These are phyloP conservation scores for Gossypium trilobum DNA, from an alignment of 441 rosid genomes.

Conservation along the genomic window DNA sequence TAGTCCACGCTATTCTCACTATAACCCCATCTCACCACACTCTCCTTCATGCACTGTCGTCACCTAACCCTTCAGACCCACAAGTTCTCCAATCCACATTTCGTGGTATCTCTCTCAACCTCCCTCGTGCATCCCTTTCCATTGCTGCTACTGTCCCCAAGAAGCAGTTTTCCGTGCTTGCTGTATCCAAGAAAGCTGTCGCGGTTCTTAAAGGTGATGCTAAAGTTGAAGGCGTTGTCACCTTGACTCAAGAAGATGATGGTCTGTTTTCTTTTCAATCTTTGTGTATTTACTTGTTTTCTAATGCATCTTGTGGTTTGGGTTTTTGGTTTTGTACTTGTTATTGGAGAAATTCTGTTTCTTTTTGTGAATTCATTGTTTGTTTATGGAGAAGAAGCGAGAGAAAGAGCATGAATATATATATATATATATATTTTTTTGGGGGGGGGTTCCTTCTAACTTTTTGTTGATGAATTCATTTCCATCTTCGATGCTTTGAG, in stretches of 20 bases:
- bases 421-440: neutral
- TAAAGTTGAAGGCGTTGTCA: constrained; percentile 67
- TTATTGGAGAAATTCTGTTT: neutral
- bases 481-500: neutral
- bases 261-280: constrained; percentile 30
- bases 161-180: constrained; percentile 39
- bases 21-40: constrained; percentile 23
- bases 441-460: neutral
- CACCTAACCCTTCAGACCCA: constrained; percentile 12
- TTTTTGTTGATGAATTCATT: neutral
- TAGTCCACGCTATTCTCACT: constrained; percentile 44
- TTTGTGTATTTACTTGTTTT: neutral
- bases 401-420: neutral
- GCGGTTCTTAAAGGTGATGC: constrained; percentile 75
- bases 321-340: neutral
- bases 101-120: constrained; percentile 41
- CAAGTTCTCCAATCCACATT: constrained; percentile 32
- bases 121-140: constrained; percentile 33
- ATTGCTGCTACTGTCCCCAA: constrained; percentile 28
- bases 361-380: neutral
- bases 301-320: neutral
- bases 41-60: constrained; percentile 22
- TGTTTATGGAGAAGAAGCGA: neutral
- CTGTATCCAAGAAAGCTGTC: constrained; percentile 70
- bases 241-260: constrained; percentile 57